Conservation (phyloP, 1,284 basidiomycete species). For the Trichosporon sp. region DNA sequence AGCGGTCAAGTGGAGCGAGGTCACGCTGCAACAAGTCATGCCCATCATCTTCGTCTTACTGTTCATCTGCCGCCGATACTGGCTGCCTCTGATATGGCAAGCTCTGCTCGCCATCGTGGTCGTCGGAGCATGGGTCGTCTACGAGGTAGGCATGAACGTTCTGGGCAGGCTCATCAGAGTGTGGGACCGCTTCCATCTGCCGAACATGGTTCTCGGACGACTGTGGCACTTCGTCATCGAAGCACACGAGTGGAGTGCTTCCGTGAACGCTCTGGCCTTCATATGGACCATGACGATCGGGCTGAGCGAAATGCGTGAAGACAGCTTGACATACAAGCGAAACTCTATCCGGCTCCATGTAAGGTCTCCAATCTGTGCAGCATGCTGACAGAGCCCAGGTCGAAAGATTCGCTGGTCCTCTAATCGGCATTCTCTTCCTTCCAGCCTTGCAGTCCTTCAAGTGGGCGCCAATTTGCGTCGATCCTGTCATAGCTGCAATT, state of each 20-base stretch:
- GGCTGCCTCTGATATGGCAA: not conserved
- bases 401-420: not conserved
- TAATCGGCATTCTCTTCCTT: not conserved
- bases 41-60: not conserved
- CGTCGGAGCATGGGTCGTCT: not conserved
- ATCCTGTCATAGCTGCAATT: conserved; percentile 18
- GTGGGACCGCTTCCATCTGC: not conserved
- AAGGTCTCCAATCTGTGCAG: not conserved
- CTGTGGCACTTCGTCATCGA: not conserved
- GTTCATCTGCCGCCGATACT: not conserved
- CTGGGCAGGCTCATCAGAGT: not conserved
- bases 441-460: not conserved
- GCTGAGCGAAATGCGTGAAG: not conserved
- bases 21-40: not conserved
- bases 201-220: not conserved
- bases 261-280: not conserved
- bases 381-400: not conserved
- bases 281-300: not conserved
- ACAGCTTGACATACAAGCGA: not conserved
- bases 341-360: not conserved
- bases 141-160: not conserved
- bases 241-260: not conserved
- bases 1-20: not conserved
- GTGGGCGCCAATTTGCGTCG: conserved; percentile 1
- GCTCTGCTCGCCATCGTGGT: not conserved